Evolutionary conservation across 2,329 filamentous ascomycete genomes (phyloP).

Genomic region (Stemphylium lycopersici): DNA sequence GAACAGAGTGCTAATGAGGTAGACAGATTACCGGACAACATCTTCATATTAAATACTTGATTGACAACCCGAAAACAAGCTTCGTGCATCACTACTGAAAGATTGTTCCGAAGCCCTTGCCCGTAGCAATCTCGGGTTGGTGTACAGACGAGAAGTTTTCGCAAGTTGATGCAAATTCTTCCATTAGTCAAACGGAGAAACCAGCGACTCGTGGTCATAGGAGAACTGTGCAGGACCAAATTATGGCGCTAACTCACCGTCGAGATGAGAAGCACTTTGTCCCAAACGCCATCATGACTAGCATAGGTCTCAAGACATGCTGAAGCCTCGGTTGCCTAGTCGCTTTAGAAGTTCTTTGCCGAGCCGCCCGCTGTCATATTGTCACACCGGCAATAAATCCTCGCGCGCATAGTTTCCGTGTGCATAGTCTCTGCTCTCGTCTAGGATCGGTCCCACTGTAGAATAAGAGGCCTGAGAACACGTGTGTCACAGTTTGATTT

Average conservation of each 20-base stretch:
- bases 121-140: neutral
- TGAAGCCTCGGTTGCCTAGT: neutral
- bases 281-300: neutral
- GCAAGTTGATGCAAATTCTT: neutral
- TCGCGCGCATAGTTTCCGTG: too few relatives aligned
- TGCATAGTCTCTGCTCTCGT: neutral
- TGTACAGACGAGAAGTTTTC: neutral
- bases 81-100: neutral
- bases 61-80: neutral
- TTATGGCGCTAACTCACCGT: conserved; percentile 1
- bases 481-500: neutral
- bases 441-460: neutral
- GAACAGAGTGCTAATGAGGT: neutral
- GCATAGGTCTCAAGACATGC: neutral
- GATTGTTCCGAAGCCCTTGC: neutral
- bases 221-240: neutral
- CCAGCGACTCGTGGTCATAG: neutral
- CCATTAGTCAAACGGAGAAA: conserved; percentile 3
- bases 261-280: neutral
- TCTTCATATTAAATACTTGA: neutral
- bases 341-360: neutral
- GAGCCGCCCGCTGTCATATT: neutral
- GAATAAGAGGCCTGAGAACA: neutral
- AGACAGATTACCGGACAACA: neutral
- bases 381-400: neutral